Percentiles rank a stretch among this genome's conserved stretches.
Conservation (phyloP, 2,329 filamentous ascomycete species). For the Dothideomycetes sp. region DNA sequence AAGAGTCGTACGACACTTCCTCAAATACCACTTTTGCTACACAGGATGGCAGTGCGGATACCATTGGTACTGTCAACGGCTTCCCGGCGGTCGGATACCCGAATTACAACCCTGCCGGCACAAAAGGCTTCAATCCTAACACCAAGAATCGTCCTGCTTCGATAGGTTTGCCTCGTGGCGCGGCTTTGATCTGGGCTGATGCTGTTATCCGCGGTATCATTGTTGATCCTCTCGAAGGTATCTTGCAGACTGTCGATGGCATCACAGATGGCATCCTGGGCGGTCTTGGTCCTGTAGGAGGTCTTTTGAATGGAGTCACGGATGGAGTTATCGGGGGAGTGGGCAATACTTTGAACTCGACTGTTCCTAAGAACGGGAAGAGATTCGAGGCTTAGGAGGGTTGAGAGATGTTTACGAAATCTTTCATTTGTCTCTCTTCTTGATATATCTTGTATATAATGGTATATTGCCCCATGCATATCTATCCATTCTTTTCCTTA, state of each 20-base stretch:
- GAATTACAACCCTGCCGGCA: constrained; percentile 12
- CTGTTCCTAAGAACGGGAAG: too few species aligned
- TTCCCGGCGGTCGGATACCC: constrained; percentile 15
- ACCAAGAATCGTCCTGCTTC: constrained; percentile 12
- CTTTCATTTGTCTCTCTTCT: too few species aligned
- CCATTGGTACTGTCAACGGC: constrained; percentile 4
- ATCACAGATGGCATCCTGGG: neutral
- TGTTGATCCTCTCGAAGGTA: constrained; percentile 7
- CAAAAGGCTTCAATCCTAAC: constrained; percentile 6
- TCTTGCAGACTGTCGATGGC: neutral
- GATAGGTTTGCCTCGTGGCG: constrained; percentile 12
- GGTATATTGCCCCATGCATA: too few species aligned
- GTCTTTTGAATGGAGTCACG: too few species aligned
- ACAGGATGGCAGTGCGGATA: neutral
- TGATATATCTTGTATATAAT: too few species aligned
- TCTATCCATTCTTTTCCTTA: too few species aligned
- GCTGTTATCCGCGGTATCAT: constrained; percentile 10
- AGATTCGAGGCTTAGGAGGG: too few species aligned
- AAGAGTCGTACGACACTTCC: neutral
- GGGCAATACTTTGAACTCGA: too few species aligned
- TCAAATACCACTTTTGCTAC: neutral
- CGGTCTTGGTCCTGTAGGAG: too few species aligned
- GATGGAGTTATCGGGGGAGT: too few species aligned
- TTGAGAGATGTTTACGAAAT: too few species aligned
- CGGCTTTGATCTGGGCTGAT: constrained; percentile 13